Percentiles rank a stretch among this genome's conserved stretches.
phyloP scores from a whole-genome alignment of 1,284 basidiomycete species.

The Ceraceosorus bombacis region DNA sequence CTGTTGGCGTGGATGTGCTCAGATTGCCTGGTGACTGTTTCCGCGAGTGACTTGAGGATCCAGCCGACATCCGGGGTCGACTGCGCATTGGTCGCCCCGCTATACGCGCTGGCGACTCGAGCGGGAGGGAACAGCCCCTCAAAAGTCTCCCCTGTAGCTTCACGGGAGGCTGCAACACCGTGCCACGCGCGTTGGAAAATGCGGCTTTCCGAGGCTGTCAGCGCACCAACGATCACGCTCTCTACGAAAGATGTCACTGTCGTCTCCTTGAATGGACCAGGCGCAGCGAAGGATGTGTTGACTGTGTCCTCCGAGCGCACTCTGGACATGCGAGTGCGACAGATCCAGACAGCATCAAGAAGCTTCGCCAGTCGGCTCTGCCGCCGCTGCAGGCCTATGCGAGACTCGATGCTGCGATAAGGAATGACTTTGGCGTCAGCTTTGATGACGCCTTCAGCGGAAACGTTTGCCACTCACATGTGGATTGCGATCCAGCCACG shows the following conservation, averaged over 20 bases:
- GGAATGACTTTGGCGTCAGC: background rate
- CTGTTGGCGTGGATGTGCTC: slow-evolving; percentile 16
- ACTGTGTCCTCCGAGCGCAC: slow-evolving; percentile 8
- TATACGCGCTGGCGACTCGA: slow-evolving; percentile 8
- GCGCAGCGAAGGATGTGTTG: slow-evolving; percentile 6
- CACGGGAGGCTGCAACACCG: slow-evolving; percentile 24
- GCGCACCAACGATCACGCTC: slow-evolving; percentile 32
- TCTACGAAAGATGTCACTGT: slow-evolving; percentile 44
- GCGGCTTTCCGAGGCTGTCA: slow-evolving; percentile 35
- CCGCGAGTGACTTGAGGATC: slow-evolving; percentile 37
- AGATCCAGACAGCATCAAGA: slow-evolving; percentile 40
- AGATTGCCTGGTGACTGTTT: slow-evolving; percentile 20
- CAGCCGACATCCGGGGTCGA: slow-evolving; percentile 43
- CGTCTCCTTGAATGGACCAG: slow-evolving; percentile 29
- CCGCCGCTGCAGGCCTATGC: slow-evolving; percentile 34
- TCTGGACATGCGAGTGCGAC: slow-evolving; percentile 34
- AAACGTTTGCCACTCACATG: slow-evolving; percentile 13
- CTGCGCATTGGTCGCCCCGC: slow-evolving; percentile 13
- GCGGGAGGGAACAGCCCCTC: slow-evolving; percentile 25
- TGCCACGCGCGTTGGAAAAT: slow-evolving; percentile 42
- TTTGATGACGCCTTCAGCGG: background rate
- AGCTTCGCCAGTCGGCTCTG: slow-evolving; percentile 34
- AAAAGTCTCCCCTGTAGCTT: slow-evolving; percentile 24
- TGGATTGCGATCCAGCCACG: slow-evolving; percentile 42
- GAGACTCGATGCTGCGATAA: slow-evolving; percentile 22